phyloP scores from a whole-genome alignment of 768 basidiomycete genomes.

The Floccularia luteovirens region DNA sequence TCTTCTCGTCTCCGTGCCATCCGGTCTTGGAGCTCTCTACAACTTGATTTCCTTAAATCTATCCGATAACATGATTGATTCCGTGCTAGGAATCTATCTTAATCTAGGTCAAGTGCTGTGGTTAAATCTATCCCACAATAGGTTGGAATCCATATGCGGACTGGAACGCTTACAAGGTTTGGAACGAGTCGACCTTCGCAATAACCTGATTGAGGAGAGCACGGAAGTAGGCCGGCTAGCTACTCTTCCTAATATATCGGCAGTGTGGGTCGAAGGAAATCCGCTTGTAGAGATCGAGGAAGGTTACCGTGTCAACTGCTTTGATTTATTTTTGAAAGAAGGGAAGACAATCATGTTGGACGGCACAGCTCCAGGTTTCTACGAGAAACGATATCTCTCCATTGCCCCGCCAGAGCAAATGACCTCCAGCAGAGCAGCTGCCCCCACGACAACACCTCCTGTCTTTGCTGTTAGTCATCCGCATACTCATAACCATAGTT shows the following conservation, averaged over 20 bases:
- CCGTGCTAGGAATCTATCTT: conserved; percentile 81
- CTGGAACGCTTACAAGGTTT: conserved; percentile 84
- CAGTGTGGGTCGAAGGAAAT: conserved; percentile 84
- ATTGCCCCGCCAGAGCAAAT: conserved; percentile 42
- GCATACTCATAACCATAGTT: conserved; percentile 16
- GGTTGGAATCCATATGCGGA: conserved; percentile 92
- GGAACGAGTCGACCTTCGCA: conserved; percentile 77
- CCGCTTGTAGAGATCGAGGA: conserved; percentile 70
- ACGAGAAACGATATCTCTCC: conserved; percentile 58
- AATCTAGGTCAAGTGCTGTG: conserved; percentile 70
- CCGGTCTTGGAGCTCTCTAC: conserved; percentile 64
- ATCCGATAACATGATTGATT: conserved; percentile 97
- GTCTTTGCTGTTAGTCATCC: conserved; percentile 47
- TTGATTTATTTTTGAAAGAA: conserved; percentile 80
- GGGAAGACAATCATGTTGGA: conserved; percentile 75
- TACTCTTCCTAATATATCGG: conserved; percentile 66
- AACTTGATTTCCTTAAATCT: conserved; percentile 89
- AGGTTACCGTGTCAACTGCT: conserved; percentile 70
- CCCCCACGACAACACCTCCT: conserved; percentile 51
- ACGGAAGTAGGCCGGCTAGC: conserved; percentile 82
- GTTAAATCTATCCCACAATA: conserved; percentile 79
- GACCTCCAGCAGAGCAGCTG: conserved; percentile 37
- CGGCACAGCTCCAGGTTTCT: conserved; percentile 59
- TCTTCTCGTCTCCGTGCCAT: conserved; percentile 81
- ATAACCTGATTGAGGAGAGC: conserved; percentile 74